Conservation (phyloP, 2,329 filamentous ascomycete genomes). For the Paraconiothyrium brasiliense region DNA sequence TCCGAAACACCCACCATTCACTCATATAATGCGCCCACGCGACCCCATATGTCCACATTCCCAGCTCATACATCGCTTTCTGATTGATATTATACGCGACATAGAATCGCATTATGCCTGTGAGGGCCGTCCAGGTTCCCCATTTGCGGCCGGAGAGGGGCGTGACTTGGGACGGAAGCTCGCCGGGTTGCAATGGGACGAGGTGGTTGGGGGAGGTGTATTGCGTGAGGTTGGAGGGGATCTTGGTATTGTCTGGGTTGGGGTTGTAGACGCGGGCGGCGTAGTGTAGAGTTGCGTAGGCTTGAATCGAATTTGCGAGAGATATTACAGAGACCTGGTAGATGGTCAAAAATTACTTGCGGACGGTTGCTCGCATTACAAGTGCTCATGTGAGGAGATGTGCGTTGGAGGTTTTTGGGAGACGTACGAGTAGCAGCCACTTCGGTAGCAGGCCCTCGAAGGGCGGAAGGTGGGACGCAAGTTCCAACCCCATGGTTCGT, state of each 20-base stretch:
- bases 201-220: constrained; percentile 60
- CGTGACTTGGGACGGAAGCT: constrained; percentile 65
- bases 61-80: constrained; percentile 78
- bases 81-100: constrained; percentile 83
- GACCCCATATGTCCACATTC: constrained; percentile 81
- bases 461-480: constrained; percentile 55
- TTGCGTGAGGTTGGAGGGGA: constrained; percentile 47
- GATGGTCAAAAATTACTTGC: neutral
- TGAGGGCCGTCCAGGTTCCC: constrained; percentile 86
- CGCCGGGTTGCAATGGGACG: constrained; percentile 6
- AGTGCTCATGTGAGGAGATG: neutral
- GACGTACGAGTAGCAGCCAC: constrained; percentile 71
- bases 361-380: neutral
- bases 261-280: constrained; percentile 88
- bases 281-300: constrained; percentile 81
- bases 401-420: constrained; percentile 17
- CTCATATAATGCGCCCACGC: constrained; percentile 80
- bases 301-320: constrained; percentile 84
- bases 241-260: constrained; percentile 54
- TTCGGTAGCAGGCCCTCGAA: constrained; percentile 66
- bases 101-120: constrained; percentile 79
- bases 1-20: constrained; percentile 84
- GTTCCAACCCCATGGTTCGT: constrained; percentile 36
- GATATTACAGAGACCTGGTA: constrained; percentile 81
- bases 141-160: constrained; percentile 82